Evolutionary conservation across 1,139 yeast species (phyloP).

Genomic region (Suhomyces atakaporum): DNA sequence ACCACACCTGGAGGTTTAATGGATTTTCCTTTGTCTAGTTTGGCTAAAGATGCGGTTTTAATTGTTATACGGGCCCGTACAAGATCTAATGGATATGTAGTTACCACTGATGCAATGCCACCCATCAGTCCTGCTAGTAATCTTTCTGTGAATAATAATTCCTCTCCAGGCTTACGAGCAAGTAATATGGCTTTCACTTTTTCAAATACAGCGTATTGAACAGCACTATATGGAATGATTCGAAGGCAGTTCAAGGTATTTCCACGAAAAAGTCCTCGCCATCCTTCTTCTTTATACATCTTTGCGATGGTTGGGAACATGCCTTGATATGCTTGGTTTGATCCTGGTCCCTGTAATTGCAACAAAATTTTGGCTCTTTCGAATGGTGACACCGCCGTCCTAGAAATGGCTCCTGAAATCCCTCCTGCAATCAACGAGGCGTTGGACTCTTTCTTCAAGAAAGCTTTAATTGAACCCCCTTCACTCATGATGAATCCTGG

Average conservation of each 20-base stretch:
- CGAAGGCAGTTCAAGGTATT: constrained; percentile 87
- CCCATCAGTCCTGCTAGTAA: constrained; percentile 78
- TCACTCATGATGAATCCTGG: not conserved
- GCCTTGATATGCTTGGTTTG: constrained; percentile 64
- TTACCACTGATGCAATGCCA: constrained; percentile 77
- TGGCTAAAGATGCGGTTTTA: constrained; percentile 77
- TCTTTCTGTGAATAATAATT: constrained; percentile 46
- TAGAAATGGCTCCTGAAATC: constrained; percentile 86
- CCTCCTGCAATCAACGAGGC: constrained; percentile 64
- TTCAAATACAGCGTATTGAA: constrained; percentile 87
- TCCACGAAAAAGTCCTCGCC: constrained; percentile 86
- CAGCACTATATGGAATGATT: constrained; percentile 92
- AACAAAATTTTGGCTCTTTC: constrained; percentile 91
- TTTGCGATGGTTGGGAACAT: constrained; percentile 71
- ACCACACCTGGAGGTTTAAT: constrained; percentile 68
- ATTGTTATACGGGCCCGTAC: constrained; percentile 87
- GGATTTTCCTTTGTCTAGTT: constrained; percentile 47
- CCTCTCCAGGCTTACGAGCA: constrained; percentile 32
- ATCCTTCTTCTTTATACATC: constrained; percentile 89
- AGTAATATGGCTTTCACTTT: constrained; percentile 56
- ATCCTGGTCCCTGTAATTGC: constrained; percentile 83
- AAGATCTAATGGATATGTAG: constrained; percentile 89
- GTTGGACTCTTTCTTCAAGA: constrained; percentile 49
- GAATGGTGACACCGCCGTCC: constrained; percentile 93
- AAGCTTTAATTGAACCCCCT: constrained; percentile 22